These are phyloP conservation scores for Lactarius vividus DNA, from an alignment of 768 basidiomycete genomes.

Conservation along the genomic window DNA sequence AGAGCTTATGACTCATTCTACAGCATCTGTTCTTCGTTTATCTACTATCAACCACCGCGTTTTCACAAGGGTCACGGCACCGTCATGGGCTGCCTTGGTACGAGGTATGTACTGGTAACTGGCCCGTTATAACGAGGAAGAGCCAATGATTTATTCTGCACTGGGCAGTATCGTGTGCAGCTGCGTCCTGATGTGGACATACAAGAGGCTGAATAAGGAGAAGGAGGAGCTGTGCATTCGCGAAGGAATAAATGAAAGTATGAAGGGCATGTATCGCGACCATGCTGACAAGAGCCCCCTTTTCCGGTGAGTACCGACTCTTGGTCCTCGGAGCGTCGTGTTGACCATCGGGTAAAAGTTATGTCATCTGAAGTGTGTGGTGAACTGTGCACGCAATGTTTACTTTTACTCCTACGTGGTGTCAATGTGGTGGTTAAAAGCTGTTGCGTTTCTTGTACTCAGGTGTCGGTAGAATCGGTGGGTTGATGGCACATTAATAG, in stretches of 20 bases:
- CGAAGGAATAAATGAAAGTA: constrained; percentile 43
- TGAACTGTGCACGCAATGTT: too few species aligned
- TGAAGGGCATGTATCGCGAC: constrained; percentile 42
- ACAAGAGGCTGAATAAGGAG: constrained; percentile 46
- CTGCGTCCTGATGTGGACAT: constrained; percentile 48
- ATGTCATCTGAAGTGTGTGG: too few species aligned
- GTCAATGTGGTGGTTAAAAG: too few species aligned
- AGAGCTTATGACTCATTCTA: not conserved
- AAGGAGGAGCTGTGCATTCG: constrained; percentile 46
- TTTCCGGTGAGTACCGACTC: constrained; percentile 41
- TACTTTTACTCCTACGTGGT: too few species aligned
- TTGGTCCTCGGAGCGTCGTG: too few species aligned
- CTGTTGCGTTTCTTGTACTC: too few species aligned
- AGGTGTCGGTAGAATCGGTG: too few species aligned
- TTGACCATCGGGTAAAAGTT: too few species aligned
- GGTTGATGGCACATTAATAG: too few species aligned
- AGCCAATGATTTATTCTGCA: constrained; percentile 16
- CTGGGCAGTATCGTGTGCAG: constrained; percentile 41
- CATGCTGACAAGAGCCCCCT: constrained; percentile 56
- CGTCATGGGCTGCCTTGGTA: constrained; percentile 35
- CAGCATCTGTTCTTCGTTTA: constrained; percentile 44
- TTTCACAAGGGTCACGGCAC: constrained; percentile 42
- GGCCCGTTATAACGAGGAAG: not conserved
- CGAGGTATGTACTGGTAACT: constrained; percentile 28
- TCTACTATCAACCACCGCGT: constrained; percentile 40